Base-by-base conservation (phyloP, 306 rosid genomes). In the Datisca glomerata region DNA sequence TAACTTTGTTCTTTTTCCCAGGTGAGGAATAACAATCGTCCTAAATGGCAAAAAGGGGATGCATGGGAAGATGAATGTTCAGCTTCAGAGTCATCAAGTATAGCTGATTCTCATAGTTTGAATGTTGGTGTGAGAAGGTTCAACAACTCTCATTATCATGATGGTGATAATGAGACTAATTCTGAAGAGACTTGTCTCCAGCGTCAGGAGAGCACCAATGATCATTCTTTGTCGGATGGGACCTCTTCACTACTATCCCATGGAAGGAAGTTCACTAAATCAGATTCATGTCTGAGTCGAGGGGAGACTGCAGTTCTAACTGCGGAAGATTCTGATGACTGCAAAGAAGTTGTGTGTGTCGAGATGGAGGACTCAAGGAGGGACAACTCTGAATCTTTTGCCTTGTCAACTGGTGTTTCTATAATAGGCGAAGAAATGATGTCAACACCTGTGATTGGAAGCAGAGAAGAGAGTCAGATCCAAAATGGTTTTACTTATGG, bases 331-430 rank as follows among this genome's bases (percentile, higher is more conserved):
- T 59, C 63, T 14, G 83, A 75, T 66, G 85, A 70, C 35, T 89
- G 95, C 79, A 91, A 73, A 70, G 98, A 91, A 67, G 96, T 91
- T 49, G 70, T 41, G 60, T 91, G 98, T 35, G 67, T 91, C 22
- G 96, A 75, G 53, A 60, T 56, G 74, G 93, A 74, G 44, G 78
- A 65, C 43, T 70, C 85, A 20, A 68, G 62, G 42, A 50, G 70
- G 57, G 77, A 50, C 56, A 59, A 53, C 51, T 47, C 65, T 32
- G 78, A 57, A 60, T 45, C 54, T 39, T 42, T 37, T 59, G 61
- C 66, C 21, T 37, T 37, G 43, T 46, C 68, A 21, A 38, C 51
- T 24, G 72, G 53, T 47, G 70, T 49, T 51, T 57, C 47, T 60
- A 54, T 18, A 36, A 24, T 55, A 25, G 74, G 65, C 57, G 76